Percentiles rank a stretch among this genome's conserved stretches.
These are phyloP conservation scores for Cyclanthera cordifolia DNA, from an alignment of 306 rosid species.

Conservation along the genomic window DNA sequence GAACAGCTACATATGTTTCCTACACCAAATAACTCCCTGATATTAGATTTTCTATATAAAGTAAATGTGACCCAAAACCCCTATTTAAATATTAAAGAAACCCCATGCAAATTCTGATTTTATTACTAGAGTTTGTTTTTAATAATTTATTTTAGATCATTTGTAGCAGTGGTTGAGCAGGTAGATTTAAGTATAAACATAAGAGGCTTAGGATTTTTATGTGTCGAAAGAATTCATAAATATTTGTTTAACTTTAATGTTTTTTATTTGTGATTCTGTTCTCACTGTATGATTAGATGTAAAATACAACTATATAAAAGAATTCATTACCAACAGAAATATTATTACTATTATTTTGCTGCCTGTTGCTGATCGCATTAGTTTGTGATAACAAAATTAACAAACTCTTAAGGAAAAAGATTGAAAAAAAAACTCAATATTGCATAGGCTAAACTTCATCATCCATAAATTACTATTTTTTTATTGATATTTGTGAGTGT, in stretches of 20 bases:
- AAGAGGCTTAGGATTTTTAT: neutral
- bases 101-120: neutral
- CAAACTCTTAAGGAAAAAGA: neutral
- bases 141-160: neutral
- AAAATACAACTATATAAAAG: no score
- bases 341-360: neutral
- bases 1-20: neutral
- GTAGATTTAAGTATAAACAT: neutral
- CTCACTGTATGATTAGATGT: neutral
- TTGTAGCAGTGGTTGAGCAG: neutral
- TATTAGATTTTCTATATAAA: slow-evolving; percentile 6
- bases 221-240: neutral
- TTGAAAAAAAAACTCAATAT: neutral
- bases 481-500: no score
- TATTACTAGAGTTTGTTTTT: neutral
- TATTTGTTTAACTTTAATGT: neutral
- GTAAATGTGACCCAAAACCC: neutral
- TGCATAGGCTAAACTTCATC: neutral
- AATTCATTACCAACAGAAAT: no score
- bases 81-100: slow-evolving; percentile 1
- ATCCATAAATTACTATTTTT: neutral
- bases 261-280: neutral
- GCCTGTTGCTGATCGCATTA: neutral
- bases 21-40: slow-evolving; percentile 13
- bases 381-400: neutral